Base-by-base conservation (phyloP, 495 filamentous ascomycete genomes). In the Neurospora tetraspora region DNA sequence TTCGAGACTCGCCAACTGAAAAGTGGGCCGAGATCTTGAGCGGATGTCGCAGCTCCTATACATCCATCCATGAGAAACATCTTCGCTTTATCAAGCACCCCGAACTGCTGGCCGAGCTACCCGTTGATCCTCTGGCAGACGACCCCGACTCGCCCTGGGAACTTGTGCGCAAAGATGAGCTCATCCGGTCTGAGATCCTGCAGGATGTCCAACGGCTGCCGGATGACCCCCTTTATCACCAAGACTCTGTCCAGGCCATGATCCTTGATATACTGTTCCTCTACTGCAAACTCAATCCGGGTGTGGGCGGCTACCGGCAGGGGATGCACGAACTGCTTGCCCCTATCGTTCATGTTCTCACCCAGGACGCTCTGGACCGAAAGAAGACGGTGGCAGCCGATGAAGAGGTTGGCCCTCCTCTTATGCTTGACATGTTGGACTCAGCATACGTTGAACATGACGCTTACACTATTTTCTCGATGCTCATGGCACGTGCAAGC, bases 321-420 rank as follows among this genome's bases (percentile, higher is more conserved):
- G 96, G 96, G 20, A 98, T 99, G 94, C 96, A 99, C 78, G 96
- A 99, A 80, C 80, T 99, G 31, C 85, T 98, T 23, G 96, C 95
- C 1, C 95, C 96, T 5, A 89, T 99, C 38, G 83, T 98, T 11
- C 97, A 94, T 90, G 92, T 93, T 11, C 84, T 99, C 14, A 90
- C 93, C 71, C 86, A 90, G 72, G 96, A 99, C 81, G 91, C 96
- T 8, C 83, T 96, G 39, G 78, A 86, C 27, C 76, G 78, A 3
- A 69, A 74, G 1, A 77, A 78, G 27, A 72, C 70, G 5, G 40
- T 74, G 31, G 31, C 31, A 4, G 77, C 81, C 23, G 71, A 74
- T 36, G 38, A 74, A 4, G 31, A 65, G 14, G 83, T 83, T 43
- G 83, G 86, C 61, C 70, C 74, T 8, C 70, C 74, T 8, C 74